These are phyloP conservation scores for Spencermartinsiella europaea DNA, from an alignment of 805 yeast species.

Conservation along the genomic window DNA sequence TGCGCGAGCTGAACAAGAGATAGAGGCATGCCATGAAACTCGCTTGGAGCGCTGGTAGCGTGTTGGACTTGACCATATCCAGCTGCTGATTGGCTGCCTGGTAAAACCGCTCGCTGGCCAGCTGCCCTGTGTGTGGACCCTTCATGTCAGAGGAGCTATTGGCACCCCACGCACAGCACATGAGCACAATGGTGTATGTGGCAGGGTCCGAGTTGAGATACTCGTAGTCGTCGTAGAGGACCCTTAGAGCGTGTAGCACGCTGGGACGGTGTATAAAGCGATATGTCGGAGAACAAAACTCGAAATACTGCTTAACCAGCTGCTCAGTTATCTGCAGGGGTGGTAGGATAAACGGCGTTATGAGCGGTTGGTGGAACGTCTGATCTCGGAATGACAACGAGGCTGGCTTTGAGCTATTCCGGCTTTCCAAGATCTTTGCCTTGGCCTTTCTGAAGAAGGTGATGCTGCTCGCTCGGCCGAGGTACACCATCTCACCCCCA, in stretches of 20 bases:
- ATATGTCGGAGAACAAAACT: constrained; percentile 5
- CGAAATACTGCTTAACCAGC: constrained; percentile 5
- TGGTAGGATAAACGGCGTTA: constrained; percentile 3
- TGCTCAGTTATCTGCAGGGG: neutral
- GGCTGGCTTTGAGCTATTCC: neutral
- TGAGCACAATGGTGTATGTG: constrained; percentile 1
- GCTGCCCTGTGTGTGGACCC: neutral
- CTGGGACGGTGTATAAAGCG: constrained; percentile 7
- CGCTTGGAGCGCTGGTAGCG: constrained; percentile 5
- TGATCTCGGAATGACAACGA: constrained; percentile 1
- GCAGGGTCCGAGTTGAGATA: neutral
- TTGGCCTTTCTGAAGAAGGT: constrained; percentile 4
- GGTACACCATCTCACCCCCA: constrained; percentile 1
- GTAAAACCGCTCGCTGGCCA: constrained; percentile 5
- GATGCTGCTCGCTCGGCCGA: constrained; percentile 4
- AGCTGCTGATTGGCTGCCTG: constrained; percentile 8
- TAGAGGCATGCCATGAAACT: constrained; percentile 4
- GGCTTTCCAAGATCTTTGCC: constrained; percentile 1
- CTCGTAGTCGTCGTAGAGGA: constrained; percentile 2
- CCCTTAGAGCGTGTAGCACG: neutral
- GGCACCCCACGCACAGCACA: constrained; percentile 5
- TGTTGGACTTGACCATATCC: constrained; percentile 1
- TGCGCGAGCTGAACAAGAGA: constrained; percentile 1
- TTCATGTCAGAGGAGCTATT: constrained; percentile 3
- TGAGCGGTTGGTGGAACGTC: neutral